Evolutionary conservation across 768 basidiomycete genomes (phyloP).

Genomic region (Gymnopilus dilepis): DNA sequence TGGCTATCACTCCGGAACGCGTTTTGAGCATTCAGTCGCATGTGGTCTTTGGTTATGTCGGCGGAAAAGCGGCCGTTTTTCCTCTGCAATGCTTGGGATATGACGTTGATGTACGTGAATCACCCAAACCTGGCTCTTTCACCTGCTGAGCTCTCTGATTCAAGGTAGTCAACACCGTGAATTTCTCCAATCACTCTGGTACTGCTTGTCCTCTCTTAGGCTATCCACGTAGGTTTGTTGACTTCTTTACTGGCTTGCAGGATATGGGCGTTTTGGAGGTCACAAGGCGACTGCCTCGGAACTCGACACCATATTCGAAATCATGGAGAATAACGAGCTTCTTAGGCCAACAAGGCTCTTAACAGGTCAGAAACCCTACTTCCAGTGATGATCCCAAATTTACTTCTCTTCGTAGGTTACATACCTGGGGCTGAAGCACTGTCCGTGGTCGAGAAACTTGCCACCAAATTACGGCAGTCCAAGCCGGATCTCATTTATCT

Average conservation of each 20-base stretch:
- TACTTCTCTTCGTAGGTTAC: slow-evolving; percentile 60
- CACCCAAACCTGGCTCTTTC: not conserved
- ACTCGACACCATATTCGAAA: slow-evolving; percentile 73
- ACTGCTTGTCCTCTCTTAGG: not conserved
- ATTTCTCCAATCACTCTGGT: slow-evolving; percentile 96
- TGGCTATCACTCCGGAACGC: slow-evolving; percentile 42
- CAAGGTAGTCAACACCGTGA: slow-evolving; percentile 88
- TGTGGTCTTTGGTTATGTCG: slow-evolving; percentile 93
- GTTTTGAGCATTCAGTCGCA: slow-evolving; percentile 93
- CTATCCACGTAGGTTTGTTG: not conserved
- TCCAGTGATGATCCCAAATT: not conserved
- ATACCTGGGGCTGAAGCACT: slow-evolving; percentile 86
- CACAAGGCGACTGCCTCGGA: slow-evolving; percentile 79
- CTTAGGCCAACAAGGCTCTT: slow-evolving; percentile 74
- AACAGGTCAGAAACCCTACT: slow-evolving; percentile 58
- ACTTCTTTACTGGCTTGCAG: slow-evolving; percentile 42
- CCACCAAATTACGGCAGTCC: slow-evolving; percentile 59
- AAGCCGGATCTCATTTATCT: slow-evolving; percentile 79
- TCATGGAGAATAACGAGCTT: slow-evolving; percentile 78
- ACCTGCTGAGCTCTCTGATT: slow-evolving; percentile 20
- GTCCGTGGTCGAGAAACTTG: slow-evolving; percentile 65
- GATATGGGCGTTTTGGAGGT: slow-evolving; percentile 84
- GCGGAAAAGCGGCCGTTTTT: slow-evolving; percentile 80
- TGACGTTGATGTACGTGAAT: slow-evolving; percentile 84
- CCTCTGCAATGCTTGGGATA: slow-evolving; percentile 87